Percentiles rank a stretch among this genome's conserved stretches.
These are phyloP conservation scores for Metschnikowia lachancei DNA, from an alignment of 805 yeast species.

Conservation along the genomic window DNA sequence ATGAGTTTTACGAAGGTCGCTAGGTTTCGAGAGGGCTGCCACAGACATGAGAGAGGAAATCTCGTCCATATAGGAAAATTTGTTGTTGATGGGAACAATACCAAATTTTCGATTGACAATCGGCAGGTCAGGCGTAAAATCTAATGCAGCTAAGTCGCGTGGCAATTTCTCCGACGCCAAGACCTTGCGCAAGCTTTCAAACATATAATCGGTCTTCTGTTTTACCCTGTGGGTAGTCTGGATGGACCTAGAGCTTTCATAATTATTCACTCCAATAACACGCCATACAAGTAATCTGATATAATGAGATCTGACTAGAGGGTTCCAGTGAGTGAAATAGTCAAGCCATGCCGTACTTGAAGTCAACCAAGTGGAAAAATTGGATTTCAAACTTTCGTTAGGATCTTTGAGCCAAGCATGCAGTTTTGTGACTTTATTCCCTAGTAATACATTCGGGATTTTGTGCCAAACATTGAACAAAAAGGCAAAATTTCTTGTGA, in stretches of 20 bases:
- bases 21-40: conserved; percentile 21
- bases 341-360: conserved; percentile 49
- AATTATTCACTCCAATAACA: conserved; percentile 43
- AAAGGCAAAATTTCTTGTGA: conserved; percentile 61
- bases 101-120: conserved; percentile 49
- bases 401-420: conserved; percentile 40
- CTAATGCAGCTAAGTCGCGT: conserved; percentile 10
- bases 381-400: conserved; percentile 45
- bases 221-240: conserved; percentile 32
- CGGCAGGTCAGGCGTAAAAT: conserved; percentile 38
- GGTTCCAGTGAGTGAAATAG: conserved; percentile 76
- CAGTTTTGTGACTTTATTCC: conserved; percentile 1
- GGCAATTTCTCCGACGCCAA: conserved; percentile 1
- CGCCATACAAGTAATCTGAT: conserved; percentile 68
- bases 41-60: conserved; percentile 17
- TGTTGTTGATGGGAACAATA: conserved; percentile 36
- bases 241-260: conserved; percentile 33
- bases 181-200: conserved; percentile 12
- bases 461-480: conserved; percentile 73
- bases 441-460: conserved; percentile 44
- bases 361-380: conserved; percentile 54
- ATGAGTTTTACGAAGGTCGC: conserved; percentile 48
- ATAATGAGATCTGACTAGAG: conserved; percentile 69
- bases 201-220: conserved; percentile 30
- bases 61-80: conserved; percentile 22